Evolutionary conservation across 495 filamentous ascomycete species (phyloP), one percentile per base, ranked within the genome.

Genomic region (Aspergillus incahuasiensis): DNA sequence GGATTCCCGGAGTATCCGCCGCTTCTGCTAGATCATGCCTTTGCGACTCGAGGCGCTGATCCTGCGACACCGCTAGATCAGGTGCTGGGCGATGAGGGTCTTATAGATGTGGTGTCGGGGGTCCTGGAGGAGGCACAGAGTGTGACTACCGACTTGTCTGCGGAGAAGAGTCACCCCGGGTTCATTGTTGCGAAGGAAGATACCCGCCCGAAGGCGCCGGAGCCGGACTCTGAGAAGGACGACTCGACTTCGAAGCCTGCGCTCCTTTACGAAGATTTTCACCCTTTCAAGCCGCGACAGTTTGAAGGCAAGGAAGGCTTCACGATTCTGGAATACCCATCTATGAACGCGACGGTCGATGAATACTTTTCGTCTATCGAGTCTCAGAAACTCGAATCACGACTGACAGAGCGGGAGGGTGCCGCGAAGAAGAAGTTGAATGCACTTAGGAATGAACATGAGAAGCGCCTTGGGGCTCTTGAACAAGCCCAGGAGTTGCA

Each of bases 311-410:
- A 86, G 53, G 74, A 84, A 4, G 69, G 73, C 0, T 75, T 82
- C 21, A 80, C 80, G 5, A 83, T 95, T 15, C 63, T 97, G 8
- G 78, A 87, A 51, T 90, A 89, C 61, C 81, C 89, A 2, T 86
- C 86, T 50, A 95, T 91, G 77, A 96, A 96, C 67, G 89, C 86
- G 52, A 94, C 91, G 0, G 91, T 95, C 0, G 94, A 98, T 62
- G 89, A 95, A 58, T 98, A 96, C 68, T 98, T 92, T 68, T 98
- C 94, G 1, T 96, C 92, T 0, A 82, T 97, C 18, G 94, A 98
- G 69, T 89, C 91, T 0, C 94, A 97, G 67, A 95, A 89, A 62
- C 80, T 97, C 9, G 88, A 92, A 68, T 92, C 90, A 0, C 75
- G 84, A 13, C 73, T 98, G 20, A 82, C 81, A 22, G 94, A 96